Evolutionary conservation across 768 basidiomycete genomes (phyloP).

Genomic region (Pleurotus tuoliensis): DNA sequence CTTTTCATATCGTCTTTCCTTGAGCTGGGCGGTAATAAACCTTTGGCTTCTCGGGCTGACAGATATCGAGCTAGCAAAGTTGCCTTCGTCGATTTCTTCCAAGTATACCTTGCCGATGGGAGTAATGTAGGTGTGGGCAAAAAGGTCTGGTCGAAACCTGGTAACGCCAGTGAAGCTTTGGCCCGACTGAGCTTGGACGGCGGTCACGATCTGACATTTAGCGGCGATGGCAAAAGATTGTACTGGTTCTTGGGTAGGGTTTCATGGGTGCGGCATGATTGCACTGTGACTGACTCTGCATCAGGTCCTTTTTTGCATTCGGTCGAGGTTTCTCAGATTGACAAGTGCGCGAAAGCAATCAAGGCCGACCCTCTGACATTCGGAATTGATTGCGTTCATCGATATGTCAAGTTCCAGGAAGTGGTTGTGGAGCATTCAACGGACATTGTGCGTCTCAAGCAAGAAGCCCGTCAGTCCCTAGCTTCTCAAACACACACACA

Average conservation of each 20-base stretch:
- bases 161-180: conserved; percentile 57
- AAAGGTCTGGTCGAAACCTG: conserved; percentile 67
- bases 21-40: background rate
- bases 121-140: conserved; percentile 33
- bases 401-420: conserved; percentile 53
- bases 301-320: conserved; percentile 64
- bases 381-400: conserved; percentile 59
- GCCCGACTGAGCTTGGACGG: conserved; percentile 68
- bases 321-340: conserved; percentile 50
- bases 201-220: conserved; percentile 67
- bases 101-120: conserved; percentile 57
- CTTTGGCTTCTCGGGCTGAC: conserved; percentile 4
- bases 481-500: conserved; percentile 4
- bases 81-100: conserved; percentile 68
- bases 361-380: conserved; percentile 47
- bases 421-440: conserved; percentile 57
- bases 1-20: background rate
- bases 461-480: conserved; percentile 35
- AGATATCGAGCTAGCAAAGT: conserved; percentile 30
- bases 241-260: conserved; percentile 72
- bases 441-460: conserved; percentile 55
- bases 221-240: conserved; percentile 56
- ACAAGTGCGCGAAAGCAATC: conserved; percentile 44
- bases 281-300: background rate
- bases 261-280: background rate